Evolutionary conservation across 1,139 yeast species (phyloP).

Genomic region (Candida tetrigidarum): DNA sequence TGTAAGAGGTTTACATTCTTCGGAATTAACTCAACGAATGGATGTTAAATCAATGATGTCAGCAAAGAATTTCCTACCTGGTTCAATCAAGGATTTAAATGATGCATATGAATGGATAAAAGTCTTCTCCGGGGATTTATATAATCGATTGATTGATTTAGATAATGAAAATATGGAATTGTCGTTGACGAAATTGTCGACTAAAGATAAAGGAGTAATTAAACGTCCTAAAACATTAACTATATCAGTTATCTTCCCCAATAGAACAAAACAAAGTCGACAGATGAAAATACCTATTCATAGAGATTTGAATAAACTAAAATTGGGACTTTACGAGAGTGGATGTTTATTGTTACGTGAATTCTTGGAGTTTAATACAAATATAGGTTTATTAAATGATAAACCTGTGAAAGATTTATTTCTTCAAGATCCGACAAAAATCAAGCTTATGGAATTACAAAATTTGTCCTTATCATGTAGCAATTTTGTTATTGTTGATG

Average conservation of each 20-base stretch:
- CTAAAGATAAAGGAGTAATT: slow-evolving; percentile 28
- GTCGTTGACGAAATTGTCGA: slow-evolving; percentile 28
- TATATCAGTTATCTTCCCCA: slow-evolving; percentile 30
- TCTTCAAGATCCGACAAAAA: slow-evolving; percentile 20
- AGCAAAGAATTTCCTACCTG: slow-evolving; percentile 69
- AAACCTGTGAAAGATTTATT: slow-evolving; percentile 39
- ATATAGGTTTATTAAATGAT: slow-evolving; percentile 33
- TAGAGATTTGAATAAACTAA: slow-evolving; percentile 43
- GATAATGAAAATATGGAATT: slow-evolving; percentile 64
- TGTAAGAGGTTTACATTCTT: slow-evolving; percentile 63
- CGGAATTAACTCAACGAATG: slow-evolving; percentile 59
- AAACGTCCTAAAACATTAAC: slow-evolving; percentile 59
- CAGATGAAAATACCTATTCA: slow-evolving; percentile 49
- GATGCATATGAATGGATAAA: slow-evolving; percentile 82
- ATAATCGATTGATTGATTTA: slow-evolving; percentile 69
- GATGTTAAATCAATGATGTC: slow-evolving; percentile 89
- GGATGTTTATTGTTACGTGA: slow-evolving; percentile 40
- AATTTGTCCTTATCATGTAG: slow-evolving; percentile 56
- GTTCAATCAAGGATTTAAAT: slow-evolving; percentile 48
- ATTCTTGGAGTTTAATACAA: slow-evolving; percentile 28
- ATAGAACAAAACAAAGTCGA: slow-evolving; percentile 38
- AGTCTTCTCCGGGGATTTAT: slow-evolving; percentile 81
- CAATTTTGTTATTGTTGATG: slow-evolving; percentile 51
- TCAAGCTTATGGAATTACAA: slow-evolving; percentile 50
- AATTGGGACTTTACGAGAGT: slow-evolving; percentile 28